Conservation (phyloP, 108 stramenopile species). For the Skeletonema marinoi region DNA sequence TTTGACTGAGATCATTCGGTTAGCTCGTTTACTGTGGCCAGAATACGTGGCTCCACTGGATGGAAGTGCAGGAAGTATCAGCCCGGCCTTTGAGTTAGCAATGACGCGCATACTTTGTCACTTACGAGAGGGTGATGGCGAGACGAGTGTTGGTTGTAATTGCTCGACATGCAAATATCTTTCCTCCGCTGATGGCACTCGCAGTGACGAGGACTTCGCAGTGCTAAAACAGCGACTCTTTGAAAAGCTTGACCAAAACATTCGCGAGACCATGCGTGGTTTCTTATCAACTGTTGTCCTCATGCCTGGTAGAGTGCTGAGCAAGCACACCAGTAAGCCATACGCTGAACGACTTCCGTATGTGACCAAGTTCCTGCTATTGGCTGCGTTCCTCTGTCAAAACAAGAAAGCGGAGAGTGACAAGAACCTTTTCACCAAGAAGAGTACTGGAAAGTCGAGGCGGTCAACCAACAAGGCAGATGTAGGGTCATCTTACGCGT, state of each 20-base stretch:
- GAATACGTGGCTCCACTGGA: conserved; percentile 50
- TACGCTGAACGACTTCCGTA: conserved; percentile 51
- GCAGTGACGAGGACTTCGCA: background rate
- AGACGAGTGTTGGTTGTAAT: background rate
- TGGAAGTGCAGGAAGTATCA: background rate
- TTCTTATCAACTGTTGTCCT: conserved; percentile 26
- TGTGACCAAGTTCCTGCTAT: conserved; percentile 58
- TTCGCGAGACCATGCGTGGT: conserved; percentile 34
- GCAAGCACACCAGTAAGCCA: conserved; percentile 13
- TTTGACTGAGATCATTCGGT: conserved; percentile 57
- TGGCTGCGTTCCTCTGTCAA: conserved; percentile 78
- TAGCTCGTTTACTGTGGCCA: conserved; percentile 66
- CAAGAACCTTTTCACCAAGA: conserved; percentile 54
- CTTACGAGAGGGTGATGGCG: background rate
- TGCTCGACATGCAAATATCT: conserved; percentile 22
- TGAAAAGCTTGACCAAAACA: conserved; percentile 32
- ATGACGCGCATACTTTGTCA: conserved; percentile 19
- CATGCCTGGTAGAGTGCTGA: conserved; percentile 36
- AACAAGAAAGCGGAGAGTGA: conserved; percentile 68
- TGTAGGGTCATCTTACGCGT: conserved; percentile 53
- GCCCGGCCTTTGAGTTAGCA: conserved; percentile 1
- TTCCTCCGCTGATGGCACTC: background rate
- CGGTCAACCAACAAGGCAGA: conserved; percentile 19
- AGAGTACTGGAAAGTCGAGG: conserved; percentile 57
- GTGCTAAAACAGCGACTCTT: conserved; percentile 19